Evolutionary conservation across 768 basidiomycete genomes (phyloP).

Genomic region (Psilocybe subaeruginosa): DNA sequence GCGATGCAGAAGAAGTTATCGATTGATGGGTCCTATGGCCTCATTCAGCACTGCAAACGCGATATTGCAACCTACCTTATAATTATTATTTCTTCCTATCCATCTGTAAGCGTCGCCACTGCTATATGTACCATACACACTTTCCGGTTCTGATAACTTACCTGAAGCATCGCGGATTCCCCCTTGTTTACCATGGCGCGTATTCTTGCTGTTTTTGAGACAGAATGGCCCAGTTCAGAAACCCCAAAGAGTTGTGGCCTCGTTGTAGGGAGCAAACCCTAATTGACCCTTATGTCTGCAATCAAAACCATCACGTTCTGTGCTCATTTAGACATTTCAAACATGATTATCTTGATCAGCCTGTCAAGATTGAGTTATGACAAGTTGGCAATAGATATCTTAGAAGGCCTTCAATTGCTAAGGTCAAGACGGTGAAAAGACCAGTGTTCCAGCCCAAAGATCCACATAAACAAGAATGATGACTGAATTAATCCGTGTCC

Average conservation of each 20-base stretch:
- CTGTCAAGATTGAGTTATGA: constrained; percentile 7
- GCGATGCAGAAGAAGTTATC: constrained; percentile 64
- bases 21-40: constrained; percentile 31
- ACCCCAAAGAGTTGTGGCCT: constrained; percentile 4
- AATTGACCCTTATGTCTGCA: not conserved
- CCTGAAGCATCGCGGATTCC: not conserved
- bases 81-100: not conserved
- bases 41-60: no score
- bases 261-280: constrained; percentile 18
- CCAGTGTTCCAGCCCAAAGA: not conserved
- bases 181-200: not conserved
- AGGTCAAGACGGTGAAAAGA: no score
- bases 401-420: no score
- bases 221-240: not conserved
- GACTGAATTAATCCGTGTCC: constrained; percentile 55
- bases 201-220: not conserved
- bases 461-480: not conserved
- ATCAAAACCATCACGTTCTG: not conserved
- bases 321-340: not conserved
- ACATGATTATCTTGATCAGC: not conserved
- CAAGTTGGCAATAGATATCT: not conserved
- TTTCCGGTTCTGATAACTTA: not conserved
- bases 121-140: constrained; percentile 3
- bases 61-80: not conserved
- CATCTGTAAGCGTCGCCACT: not conserved